Conservation (phyloP, 1,139 yeast genomes). For the Nakaseomyces sp. region DNA sequence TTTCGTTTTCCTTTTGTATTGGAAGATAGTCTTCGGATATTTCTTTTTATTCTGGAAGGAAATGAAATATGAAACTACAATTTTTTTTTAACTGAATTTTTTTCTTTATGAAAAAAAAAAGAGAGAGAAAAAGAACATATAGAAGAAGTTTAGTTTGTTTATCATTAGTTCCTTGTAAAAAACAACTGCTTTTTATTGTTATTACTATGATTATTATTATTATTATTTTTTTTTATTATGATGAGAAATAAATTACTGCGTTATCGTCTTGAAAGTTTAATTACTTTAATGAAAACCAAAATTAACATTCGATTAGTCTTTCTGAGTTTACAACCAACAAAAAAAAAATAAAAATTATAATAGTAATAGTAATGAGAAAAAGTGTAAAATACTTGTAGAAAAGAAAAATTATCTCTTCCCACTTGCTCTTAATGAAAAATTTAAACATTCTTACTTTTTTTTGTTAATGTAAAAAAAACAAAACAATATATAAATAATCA, state of each 20-base stretch:
- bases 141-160: background rate
- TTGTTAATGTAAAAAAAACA: too few relatives aligned
- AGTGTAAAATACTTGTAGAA: background rate
- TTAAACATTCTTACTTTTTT: too few relatives aligned
- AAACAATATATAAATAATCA: too few relatives aligned
- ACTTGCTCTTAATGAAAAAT: too few relatives aligned
- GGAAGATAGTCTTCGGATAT: background rate
- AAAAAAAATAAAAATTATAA: background rate
- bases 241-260: conserved; percentile 16
- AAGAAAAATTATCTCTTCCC: too few relatives aligned
- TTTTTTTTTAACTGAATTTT: background rate
- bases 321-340: background rate
- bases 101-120: background rate
- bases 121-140: background rate
- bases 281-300: conserved; percentile 8
- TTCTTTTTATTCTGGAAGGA: conserved; percentile 3
- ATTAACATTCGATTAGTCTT: conserved; percentile 5
- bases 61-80: background rate
- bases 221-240: too few relatives aligned
- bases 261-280: conserved; percentile 20
- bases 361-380: background rate
- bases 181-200: background rate
- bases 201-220: too few relatives aligned
- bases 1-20: background rate
- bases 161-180: background rate